Conservation (phyloP, 192 early-diverging fungal species). For the Geranomyces variabilis region DNA sequence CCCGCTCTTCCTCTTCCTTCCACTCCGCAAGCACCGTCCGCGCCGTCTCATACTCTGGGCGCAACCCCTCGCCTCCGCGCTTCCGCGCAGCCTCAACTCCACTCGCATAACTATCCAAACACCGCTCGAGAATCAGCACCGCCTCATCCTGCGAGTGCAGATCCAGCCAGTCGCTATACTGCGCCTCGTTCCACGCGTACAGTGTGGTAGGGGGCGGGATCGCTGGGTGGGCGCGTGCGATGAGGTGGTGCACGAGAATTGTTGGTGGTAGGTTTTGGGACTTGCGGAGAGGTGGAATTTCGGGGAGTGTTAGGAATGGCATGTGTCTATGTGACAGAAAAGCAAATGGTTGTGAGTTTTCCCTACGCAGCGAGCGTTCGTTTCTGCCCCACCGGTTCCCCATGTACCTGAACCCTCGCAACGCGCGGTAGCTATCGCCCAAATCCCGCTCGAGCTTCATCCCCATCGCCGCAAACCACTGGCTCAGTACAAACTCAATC, state of each 20-base stretch:
- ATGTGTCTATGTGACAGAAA: constrained; percentile 48
- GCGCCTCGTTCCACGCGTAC: constrained; percentile 61
- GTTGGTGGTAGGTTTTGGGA: constrained; percentile 51
- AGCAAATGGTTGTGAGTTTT: neutral
- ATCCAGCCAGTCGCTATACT: constrained; percentile 75
- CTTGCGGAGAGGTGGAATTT: constrained; percentile 50
- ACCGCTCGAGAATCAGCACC: constrained; percentile 47
- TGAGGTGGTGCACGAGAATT: constrained; percentile 66
- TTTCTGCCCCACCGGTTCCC: too few species aligned
- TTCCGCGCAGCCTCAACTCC: constrained; percentile 38
- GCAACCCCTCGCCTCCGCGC: constrained; percentile 34
- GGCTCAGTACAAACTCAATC: constrained; percentile 69
- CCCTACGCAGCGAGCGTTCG: neutral
- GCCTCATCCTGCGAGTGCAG: constrained; percentile 54
- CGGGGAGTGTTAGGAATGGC: constrained; percentile 64
- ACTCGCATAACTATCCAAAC: constrained; percentile 48
- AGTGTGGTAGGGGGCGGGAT: constrained; percentile 60
- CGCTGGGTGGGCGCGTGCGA: constrained; percentile 55
- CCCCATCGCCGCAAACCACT: constrained; percentile 61
- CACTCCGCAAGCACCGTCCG: neutral
- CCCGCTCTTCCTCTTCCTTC: neutral
- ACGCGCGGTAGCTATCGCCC: constrained; percentile 57
- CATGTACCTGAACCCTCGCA: constrained; percentile 67
- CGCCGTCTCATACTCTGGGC: constrained; percentile 36
- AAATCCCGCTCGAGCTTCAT: constrained; percentile 61